Base-by-base conservation (phyloP, 441 rosid species). In the Aquilaria agallochum region DNA sequence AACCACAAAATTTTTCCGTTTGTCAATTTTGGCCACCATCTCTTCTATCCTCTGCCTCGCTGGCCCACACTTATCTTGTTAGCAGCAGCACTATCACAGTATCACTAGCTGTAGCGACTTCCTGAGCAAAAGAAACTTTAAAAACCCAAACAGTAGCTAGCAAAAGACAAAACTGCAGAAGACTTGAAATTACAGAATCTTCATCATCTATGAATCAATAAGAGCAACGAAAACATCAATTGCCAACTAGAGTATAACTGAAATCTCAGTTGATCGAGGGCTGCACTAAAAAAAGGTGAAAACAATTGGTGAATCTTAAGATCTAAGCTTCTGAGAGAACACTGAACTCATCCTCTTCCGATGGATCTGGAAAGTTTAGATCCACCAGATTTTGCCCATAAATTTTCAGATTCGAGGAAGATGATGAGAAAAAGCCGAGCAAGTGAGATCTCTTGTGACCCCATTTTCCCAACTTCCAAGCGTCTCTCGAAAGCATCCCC, bases 401-500 rank as follows among this genome's bases (percentile, higher is more conserved):
- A 54, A 59, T 13, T 65, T 42, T 48, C 50, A 31, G 65, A 11
- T 64, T 20, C 9, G 64, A 31, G 4, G 5, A 7, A 5, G 75
- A 10, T 20, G 20, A 20, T 10, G 76, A 54, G 9, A 68, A 63
- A 31, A 66, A 58, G 34, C 53, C 64, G 55, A 71, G 58, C 67
- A 72, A 30, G 70, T 80, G 85, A 62, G 82, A 80, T 72, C 85
- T 77, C 67, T 80, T 80, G 63, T 80, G 85, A 4, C 82, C 85
- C 8, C 32, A 57, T 54, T 57, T 72, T 69, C 31, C 62, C 20
- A 20, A 20, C 68, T 68, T 68, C 80, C 96, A 83, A 58, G 71
- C 85, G 70, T 87, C 97, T 58, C 96, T 83, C 3, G 96, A 88
- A 13, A 94, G 84, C 97, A 90, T 81, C 88, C 87, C 84, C 45